A percentile compares a stretch with the other conserved stretches of the same genome.
Evolutionary conservation across 1,139 yeast genomes (phyloP).

Genomic region (Spathaspora sp.): DNA sequence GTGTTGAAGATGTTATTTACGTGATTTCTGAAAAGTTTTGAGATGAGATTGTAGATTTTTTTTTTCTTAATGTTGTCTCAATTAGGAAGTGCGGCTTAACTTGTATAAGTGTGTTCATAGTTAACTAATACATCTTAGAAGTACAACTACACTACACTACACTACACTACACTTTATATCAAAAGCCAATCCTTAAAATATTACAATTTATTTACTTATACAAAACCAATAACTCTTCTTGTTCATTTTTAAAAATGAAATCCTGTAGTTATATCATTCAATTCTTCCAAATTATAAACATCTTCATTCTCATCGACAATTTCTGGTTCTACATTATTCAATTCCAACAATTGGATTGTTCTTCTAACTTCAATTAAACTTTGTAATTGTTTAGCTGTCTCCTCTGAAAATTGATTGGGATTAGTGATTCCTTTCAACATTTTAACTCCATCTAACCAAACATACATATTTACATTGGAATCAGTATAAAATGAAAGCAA

Average conservation of each 20-base stretch:
- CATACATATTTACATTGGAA: slow-evolving; percentile 65
- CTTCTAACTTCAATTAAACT: slow-evolving; percentile 59
- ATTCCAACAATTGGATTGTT: slow-evolving; percentile 62
- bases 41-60: background rate
- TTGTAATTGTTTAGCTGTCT: slow-evolving; percentile 58
- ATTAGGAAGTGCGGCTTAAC: background rate
- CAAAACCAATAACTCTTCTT: background rate
- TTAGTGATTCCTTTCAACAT: slow-evolving; percentile 47
- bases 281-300: slow-evolving; percentile 41
- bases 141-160: too few species aligned
- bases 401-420: slow-evolving; percentile 47
- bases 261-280: slow-evolving; percentile 38
- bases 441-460: slow-evolving; percentile 81
- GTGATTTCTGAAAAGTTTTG: slow-evolving; percentile 1
- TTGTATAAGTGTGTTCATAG: background rate
- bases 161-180: too few species aligned
- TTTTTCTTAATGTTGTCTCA: background rate
- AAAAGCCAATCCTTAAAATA: background rate
- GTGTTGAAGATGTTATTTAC: too few species aligned
- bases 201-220: background rate
- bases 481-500: slow-evolving; percentile 66
- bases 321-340: slow-evolving; percentile 33
- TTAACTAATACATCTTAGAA: too few species aligned
- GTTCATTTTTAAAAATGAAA: slow-evolving; percentile 40
- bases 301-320: slow-evolving; percentile 41